phyloP scores from a whole-genome alignment of 2,329 filamentous ascomycete species.

The Diplodia corticola region DNA sequence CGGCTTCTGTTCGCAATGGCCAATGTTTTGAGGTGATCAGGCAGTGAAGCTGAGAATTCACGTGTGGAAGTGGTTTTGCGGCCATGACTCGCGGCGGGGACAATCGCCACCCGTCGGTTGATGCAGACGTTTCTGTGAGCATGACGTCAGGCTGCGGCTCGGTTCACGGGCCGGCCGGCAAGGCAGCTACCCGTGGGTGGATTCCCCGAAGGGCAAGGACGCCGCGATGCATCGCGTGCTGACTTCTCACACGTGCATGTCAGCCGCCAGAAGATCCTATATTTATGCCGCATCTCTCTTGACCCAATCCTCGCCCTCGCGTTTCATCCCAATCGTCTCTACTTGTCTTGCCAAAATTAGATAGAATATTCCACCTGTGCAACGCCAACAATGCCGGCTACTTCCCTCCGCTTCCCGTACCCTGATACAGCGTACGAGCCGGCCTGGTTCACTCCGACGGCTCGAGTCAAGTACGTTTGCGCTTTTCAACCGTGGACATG shows the following conservation, averaged over 20 bases:
- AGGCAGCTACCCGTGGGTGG: neutral
- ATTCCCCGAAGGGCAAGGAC: neutral
- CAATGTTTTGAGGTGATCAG: neutral
- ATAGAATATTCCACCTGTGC: too few relatives aligned
- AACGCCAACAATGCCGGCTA: neutral
- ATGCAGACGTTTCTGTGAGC: neutral
- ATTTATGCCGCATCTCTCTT: neutral
- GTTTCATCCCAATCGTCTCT: neutral
- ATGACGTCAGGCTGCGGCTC: neutral
- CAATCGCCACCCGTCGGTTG: neutral
- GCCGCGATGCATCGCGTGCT: neutral
- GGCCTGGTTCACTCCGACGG: neutral
- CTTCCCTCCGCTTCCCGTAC: neutral
- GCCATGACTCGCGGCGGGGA: neutral
- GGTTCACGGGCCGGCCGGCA: neutral
- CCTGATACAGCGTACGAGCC: neutral
- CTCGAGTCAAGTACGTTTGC: neutral
- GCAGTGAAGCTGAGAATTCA: neutral
- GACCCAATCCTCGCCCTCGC: neutral
- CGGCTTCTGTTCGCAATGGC: neutral
- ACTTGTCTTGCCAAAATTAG: neutral
- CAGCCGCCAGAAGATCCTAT: neutral
- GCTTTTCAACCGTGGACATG: too few relatives aligned
- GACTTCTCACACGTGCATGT: neutral
- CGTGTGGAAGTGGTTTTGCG: neutral